These are phyloP conservation scores for Geoglossum glabrum DNA, from an alignment of 495 filamentous ascomycete species.

Conservation along the genomic window DNA sequence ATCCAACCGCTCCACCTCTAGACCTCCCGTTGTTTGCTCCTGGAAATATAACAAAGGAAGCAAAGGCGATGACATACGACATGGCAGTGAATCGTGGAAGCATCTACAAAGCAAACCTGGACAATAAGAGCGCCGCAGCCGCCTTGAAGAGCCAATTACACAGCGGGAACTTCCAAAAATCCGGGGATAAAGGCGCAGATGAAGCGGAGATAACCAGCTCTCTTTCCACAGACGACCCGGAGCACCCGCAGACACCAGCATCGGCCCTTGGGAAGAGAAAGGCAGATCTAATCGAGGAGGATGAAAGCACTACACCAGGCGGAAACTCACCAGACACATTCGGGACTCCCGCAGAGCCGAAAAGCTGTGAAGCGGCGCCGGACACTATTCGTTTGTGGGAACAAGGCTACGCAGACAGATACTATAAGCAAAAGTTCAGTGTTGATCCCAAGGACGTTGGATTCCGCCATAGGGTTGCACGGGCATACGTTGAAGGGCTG, in stretches of 20 bases:
- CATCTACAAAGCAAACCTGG: slow-evolving; percentile 56
- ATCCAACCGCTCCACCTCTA: slow-evolving; percentile 17
- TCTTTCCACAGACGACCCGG: not conserved
- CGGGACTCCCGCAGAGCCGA: slow-evolving; percentile 18
- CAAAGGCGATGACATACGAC: slow-evolving; percentile 53
- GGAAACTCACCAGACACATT: slow-evolving; percentile 30
- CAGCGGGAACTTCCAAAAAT: slow-evolving; percentile 19
- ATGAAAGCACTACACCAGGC: slow-evolving; percentile 35
- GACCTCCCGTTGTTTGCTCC: slow-evolving; percentile 39
- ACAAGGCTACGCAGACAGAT: slow-evolving; percentile 79
- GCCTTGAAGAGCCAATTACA: slow-evolving; percentile 67
- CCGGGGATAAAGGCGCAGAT: slow-evolving; percentile 15
- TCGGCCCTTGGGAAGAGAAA: slow-evolving; percentile 41
- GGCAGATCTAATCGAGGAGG: slow-evolving; percentile 38
- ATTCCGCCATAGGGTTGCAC: slow-evolving; percentile 83
- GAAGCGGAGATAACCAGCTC: slow-evolving; percentile 11
- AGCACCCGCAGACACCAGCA: not conserved
- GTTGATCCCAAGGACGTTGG: slow-evolving; percentile 60
- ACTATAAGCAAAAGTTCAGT: slow-evolving; percentile 96
- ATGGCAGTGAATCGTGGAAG: slow-evolving; percentile 66
- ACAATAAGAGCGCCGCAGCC: slow-evolving; percentile 89
- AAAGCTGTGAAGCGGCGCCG: slow-evolving; percentile 39
- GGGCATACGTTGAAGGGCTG: slow-evolving; percentile 87
- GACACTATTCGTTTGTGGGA: slow-evolving; percentile 91
- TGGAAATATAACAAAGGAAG: slow-evolving; percentile 36